A percentile compares a stretch with the other conserved stretches of the same genome.
phyloP scores from a whole-genome alignment of 2,329 filamentous ascomycete genomes.

The Aspergillus phoenicis region DNA sequence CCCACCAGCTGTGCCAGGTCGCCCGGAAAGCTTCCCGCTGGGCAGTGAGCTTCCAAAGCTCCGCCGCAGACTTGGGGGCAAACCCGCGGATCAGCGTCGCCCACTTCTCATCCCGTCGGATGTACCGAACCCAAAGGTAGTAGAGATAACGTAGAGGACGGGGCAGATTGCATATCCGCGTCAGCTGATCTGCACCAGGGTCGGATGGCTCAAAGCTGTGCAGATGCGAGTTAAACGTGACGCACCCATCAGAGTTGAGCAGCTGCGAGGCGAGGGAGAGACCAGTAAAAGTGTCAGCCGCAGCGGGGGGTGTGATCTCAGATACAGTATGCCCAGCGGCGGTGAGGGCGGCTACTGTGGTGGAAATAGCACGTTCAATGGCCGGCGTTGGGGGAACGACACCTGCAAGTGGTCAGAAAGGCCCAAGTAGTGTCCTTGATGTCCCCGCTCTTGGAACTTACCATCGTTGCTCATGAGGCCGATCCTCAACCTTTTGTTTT shows the following conservation, averaged over 20 bases:
- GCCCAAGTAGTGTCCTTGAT: background rate
- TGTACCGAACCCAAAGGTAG: slow-evolving; percentile 85
- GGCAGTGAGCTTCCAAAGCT: slow-evolving; percentile 81
- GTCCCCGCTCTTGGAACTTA: slow-evolving; percentile 22
- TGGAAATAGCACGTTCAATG: slow-evolving; percentile 73
- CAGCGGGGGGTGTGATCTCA: slow-evolving; percentile 66
- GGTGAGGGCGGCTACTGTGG: slow-evolving; percentile 68
- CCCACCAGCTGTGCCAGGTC: slow-evolving; percentile 85
- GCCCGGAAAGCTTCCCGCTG: slow-evolving; percentile 76
- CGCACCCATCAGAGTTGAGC: slow-evolving; percentile 80
- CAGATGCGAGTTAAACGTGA: slow-evolving; percentile 76
- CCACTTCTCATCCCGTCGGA: slow-evolving; percentile 75
- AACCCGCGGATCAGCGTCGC: slow-evolving; percentile 74
- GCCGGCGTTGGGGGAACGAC: slow-evolving; percentile 87
- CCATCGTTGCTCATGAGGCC: slow-evolving; percentile 77
- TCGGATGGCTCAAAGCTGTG: slow-evolving; percentile 79
- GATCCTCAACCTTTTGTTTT: slow-evolving; percentile 67
- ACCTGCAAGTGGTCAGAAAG: slow-evolving; percentile 39
- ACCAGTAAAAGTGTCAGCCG: slow-evolving; percentile 75
- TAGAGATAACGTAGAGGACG: slow-evolving; percentile 78
- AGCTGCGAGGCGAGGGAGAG: slow-evolving; percentile 77
- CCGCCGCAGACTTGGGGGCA: slow-evolving; percentile 70
- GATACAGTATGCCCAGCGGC: slow-evolving; percentile 74
- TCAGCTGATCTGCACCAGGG: slow-evolving; percentile 73
- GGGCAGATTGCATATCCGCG: slow-evolving; percentile 72